Conservation (phyloP, 805 yeast species). For the Deakozyma indianensis region DNA sequence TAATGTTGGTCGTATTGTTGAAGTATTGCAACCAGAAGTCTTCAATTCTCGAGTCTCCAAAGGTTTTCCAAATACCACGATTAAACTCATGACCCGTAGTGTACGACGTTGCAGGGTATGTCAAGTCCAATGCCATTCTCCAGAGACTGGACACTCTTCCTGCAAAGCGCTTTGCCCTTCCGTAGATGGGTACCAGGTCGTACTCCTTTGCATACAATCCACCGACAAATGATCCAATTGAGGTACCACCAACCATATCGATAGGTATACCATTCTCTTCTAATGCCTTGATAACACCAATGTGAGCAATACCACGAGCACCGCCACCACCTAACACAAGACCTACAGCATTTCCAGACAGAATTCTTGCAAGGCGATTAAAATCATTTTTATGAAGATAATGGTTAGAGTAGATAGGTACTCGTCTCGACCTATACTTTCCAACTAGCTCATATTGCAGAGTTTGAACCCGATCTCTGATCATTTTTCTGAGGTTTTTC, state of each 20-base stretch:
- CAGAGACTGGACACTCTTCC: constrained; percentile 71
- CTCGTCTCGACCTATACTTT: constrained; percentile 14
- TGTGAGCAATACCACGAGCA: constrained; percentile 84
- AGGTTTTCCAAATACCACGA: constrained; percentile 92
- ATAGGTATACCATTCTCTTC: constrained; percentile 90
- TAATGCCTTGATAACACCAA: constrained; percentile 80
- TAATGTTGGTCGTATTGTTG: constrained; percentile 87
- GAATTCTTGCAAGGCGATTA: constrained; percentile 70
- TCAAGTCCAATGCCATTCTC: constrained; percentile 72
- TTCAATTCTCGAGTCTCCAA: constrained; percentile 85
- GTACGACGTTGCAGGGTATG: constrained; percentile 88
- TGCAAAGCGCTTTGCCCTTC: constrained; percentile 75
- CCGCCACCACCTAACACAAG: constrained; percentile 96
- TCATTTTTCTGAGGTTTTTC: constrained; percentile 4
- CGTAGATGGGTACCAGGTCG: constrained; percentile 81
- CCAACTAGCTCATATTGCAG: constrained; percentile 17
- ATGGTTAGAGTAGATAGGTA: constrained; percentile 20
- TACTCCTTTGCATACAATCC: constrained; percentile 89
- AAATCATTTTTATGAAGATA: constrained; percentile 74
- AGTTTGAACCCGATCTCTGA: constrained; percentile 14
- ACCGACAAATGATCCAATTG: constrained; percentile 92
- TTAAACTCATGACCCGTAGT: constrained; percentile 96
- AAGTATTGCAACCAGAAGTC: constrained; percentile 89
- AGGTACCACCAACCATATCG: constrained; percentile 90
- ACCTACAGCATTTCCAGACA: constrained; percentile 90